Evolutionary conservation across 1,284 basidiomycete genomes (phyloP), one percentile per base, ranked within the genome.

Genomic region (Cryptococcus neoformans): DNA sequence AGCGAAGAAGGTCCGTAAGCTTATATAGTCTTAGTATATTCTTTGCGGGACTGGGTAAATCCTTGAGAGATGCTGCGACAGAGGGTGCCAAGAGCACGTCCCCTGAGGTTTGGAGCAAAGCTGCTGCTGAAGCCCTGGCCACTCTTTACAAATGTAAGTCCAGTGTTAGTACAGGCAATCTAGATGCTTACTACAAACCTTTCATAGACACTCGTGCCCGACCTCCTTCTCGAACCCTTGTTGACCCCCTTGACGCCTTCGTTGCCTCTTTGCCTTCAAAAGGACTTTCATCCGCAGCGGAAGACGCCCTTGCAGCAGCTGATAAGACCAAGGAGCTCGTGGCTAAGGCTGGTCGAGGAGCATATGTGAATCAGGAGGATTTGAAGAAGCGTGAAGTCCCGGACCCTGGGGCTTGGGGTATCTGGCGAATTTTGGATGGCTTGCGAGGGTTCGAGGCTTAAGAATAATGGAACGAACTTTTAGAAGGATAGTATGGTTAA

Each of bases 181-280:
- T 16, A 3, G 16, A 12, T 16, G 11, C 40, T 51, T 9, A 9
- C 16, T 12, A 16, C 16, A 48, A 37, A n/a, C 17, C 14, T 12
- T 12, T 16, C 14, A 17, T 41, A 70, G 69, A 94, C 80, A 95
- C 92, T 0, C 84, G 85, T 46, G 93, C 93, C 5, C 85, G 93
- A 21, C 87, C 87, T 1, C 93, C 93, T 4, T 92, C 89, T 9
- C 85, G 93, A 64, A 96, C 92, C 2, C 84, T 97, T 37, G 83
- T 97, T 45, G 93, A 97, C 76, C 92, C 93, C 2, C 83, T 97
- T 17, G 82, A 85, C n/a, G 89, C 90, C 1, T 95, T 96, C 75
- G 81, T 89, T 53, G 59, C 79, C 75, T 57, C 81, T 11, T 80
- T 87, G 47, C 77, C 78, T 12, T 65, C 69, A 42, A 80, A 81